Evolutionary conservation across 768 basidiomycete genomes (phyloP), one percentile per base, ranked within the genome.

Genomic region (Boletellus ananas): DNA sequence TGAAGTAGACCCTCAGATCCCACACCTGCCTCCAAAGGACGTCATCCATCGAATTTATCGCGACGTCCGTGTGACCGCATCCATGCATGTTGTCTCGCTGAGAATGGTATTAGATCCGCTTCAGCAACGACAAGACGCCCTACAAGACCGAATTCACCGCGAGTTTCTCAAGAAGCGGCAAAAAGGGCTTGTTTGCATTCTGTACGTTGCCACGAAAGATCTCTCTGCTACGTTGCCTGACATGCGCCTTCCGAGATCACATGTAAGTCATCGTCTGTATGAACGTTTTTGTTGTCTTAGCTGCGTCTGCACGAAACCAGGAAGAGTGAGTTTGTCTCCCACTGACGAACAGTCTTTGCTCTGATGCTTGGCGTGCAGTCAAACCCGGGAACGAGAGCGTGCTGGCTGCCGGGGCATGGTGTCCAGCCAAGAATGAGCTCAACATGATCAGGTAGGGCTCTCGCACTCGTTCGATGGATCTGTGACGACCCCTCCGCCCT

Each of bases 121-220:
- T 95, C 69, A 91, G 88, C 62, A 90, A 90, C 49, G 89, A 94
- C 64, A 94, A 94, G 72, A 99, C 95, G 5, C 95, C 95, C 0
- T 99, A 99, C 73, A 98, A 98, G 70, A 79, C 68, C 6, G 76
- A 76, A 10, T 77, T 97, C 29, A 86, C 87, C 0, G 88, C 90
- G 0, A 87, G 84, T 47, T 90, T 94, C 58, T 94, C 92, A 4
- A 75, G 96, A 41, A 87, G 87, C 25, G 95, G 95, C 3, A 73
- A 89, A 36, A 98, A 97, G 61, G 92, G 94, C 0, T 80, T 85
- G 12, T 97, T 91, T 66, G 94, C 94, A 18, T 76, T 75, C 16
- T 94, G 93, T 90, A 65, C 71, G 87, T 76, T 13, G 45, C 29
- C 33, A 11, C 16, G 4, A 4, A 16, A 25, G 12, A 6, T 25